Base-by-base conservation (phyloP, 2,329 filamentous ascomycete species). In the Epicoccum sorghinum region DNA sequence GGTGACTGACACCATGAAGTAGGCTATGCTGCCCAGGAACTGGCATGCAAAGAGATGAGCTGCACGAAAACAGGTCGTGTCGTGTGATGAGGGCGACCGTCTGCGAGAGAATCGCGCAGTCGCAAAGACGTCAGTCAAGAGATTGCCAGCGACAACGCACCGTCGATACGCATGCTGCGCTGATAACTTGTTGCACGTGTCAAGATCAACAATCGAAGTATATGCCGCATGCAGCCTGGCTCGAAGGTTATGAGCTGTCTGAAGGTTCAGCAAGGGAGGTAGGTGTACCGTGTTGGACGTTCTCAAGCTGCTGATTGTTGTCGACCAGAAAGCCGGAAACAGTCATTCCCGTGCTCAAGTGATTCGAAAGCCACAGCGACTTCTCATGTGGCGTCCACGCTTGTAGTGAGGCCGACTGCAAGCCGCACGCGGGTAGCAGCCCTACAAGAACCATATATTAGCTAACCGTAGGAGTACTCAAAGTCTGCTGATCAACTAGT, bases 31-130 rank as follows among this genome's bases (percentile, higher is more conserved):
- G 29, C 25, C 43, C 46, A 33, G 42, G 25, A 36, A 10, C 7
- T 42, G 41, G 13, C n/a, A 38, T 25, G 44, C 22, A 46, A 41
- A 45, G 36, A 24, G 46, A 46, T 29, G 52, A n/a, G 25, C 12
- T 33, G 37, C 40, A 35, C 37, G 46, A 47, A 42, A 50, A 55
- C 24, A 10, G 38, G 25, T 40, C 41, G 52, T 13, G 41, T 46
- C 18, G 36, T 27, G 37, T 38, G 46, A 46, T 33, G 46, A 55
- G 30, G 30, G 37, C 18, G 30, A 35, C 12, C 14, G 5, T 22
- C 41, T 50, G 52, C 18, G 36, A 37, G 36, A 37, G 45, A 47
- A 18, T 22, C 4, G 18, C 37, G 18, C 24, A 32, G 14, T 18
- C 18, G 35, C 30, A 22, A 27, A 39, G 45, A 38, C 30, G 36